A percentile compares a stretch with the other conserved stretches of the same genome.
Evolutionary conservation across 2,329 filamentous ascomycete species (phyloP).

Genomic region (Verruconis gallopava): DNA sequence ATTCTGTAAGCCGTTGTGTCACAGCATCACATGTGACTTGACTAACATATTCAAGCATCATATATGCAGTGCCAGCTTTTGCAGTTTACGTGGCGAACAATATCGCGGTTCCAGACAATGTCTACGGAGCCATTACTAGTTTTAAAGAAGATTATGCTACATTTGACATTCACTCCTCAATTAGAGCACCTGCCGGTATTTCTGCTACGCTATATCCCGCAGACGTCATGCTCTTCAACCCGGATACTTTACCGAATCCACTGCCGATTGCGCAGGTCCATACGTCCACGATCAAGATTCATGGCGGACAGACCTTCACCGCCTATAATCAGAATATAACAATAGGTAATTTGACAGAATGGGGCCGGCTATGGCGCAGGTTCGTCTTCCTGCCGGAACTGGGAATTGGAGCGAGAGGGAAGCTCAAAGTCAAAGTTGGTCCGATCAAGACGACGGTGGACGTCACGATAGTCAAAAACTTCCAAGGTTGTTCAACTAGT

Average conservation of each 20-base stretch:
- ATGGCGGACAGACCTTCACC: not conserved
- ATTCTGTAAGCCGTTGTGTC: not conserved
- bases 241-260: not conserved
- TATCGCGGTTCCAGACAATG: not conserved
- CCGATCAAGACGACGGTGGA: not conserved
- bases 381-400: not conserved
- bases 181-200: not conserved
- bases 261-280: not conserved
- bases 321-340: not conserved
- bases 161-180: not conserved
- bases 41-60: not conserved
- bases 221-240: not conserved
- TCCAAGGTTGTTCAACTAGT: not conserved
- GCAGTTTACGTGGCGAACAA: not conserved
- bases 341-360: not conserved
- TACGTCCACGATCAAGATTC: not conserved
- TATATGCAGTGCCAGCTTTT: not conserved
- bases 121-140: not conserved
- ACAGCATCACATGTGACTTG: not conserved
- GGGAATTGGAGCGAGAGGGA: not conserved
- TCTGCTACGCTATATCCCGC: not conserved
- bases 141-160: not conserved
- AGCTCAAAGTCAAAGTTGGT: not conserved
- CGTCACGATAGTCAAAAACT: not conserved
- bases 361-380: not conserved